Evolutionary conservation across 257 asterid species (phyloP).

Genomic region (Cinchona pubescens): DNA sequence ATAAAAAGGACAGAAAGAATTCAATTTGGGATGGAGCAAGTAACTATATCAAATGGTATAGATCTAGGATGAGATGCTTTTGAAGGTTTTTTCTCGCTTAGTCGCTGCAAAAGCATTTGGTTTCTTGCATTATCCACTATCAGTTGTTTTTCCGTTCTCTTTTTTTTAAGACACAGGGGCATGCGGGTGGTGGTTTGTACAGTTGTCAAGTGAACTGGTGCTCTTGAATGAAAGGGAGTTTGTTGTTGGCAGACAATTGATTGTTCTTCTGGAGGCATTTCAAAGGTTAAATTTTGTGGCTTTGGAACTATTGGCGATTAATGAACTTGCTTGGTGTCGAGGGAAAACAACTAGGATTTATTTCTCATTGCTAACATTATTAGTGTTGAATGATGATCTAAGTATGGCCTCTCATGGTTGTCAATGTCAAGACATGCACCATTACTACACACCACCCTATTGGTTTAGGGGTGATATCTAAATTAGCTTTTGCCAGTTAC

Average conservation of each 20-base stretch:
- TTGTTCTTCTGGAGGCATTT: not conserved
- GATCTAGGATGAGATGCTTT: not conserved
- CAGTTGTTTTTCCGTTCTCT: not conserved
- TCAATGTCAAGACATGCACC: constrained; percentile 1
- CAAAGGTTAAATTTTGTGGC: not conserved
- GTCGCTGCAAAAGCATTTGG: not conserved
- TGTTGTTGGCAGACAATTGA: not conserved
- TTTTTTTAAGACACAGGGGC: too few relatives aligned
- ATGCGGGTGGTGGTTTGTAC: too few relatives aligned
- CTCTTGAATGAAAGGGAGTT: too few relatives aligned
- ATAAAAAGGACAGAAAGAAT: not conserved
- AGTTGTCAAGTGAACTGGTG: not conserved
- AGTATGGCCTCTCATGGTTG: not conserved
- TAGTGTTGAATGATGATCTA: not conserved
- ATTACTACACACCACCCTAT: not conserved
- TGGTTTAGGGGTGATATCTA: not conserved
- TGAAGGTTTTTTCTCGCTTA: not conserved
- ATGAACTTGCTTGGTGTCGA: not conserved
- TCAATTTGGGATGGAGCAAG: not conserved
- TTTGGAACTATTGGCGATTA: not conserved
- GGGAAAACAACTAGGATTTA: not conserved
- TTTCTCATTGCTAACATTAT: not conserved
- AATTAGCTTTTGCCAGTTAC: not conserved
- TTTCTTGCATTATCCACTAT: not conserved
- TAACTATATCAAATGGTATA: not conserved